A percentile compares a stretch with the other conserved stretches of the same genome.
Conservation (phyloP, 805 yeast genomes). For the Kluyveromyces wickerhamii region DNA sequence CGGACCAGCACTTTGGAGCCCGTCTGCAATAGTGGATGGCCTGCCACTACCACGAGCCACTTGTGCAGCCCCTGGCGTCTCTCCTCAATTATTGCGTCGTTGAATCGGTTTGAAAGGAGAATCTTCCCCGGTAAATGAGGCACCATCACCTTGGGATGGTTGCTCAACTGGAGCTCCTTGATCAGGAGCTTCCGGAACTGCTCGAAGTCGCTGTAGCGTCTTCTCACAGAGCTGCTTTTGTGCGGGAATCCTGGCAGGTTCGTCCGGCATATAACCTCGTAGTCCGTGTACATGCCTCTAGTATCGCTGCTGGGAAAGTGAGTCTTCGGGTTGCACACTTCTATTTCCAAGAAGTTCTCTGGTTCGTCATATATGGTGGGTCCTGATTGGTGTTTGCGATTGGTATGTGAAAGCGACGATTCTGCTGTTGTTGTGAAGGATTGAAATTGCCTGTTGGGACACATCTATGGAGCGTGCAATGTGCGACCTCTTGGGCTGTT, state of each 20-base stretch:
- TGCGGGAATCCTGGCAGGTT: conserved; percentile 82
- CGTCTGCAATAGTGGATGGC: conserved; percentile 89
- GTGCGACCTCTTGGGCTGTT: neutral
- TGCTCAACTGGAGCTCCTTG: conserved; percentile 49
- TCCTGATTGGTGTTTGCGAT: conserved; percentile 33
- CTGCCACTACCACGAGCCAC: conserved; percentile 72
- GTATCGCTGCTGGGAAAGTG: conserved; percentile 32
- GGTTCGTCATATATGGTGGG: conserved; percentile 89
- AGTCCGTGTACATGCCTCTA: conserved; percentile 75
- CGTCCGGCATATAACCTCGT: conserved; percentile 83
- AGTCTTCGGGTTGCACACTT: conserved; percentile 42
- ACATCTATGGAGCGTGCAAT: neutral
- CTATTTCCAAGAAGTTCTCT: conserved; percentile 87
- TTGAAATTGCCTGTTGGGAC: conserved; percentile 20
- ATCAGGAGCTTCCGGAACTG: conserved; percentile 65
- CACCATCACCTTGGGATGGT: conserved; percentile 53
- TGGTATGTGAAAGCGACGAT: conserved; percentile 17
- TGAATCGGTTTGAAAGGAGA: conserved; percentile 59
- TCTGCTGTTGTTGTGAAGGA: conserved; percentile 25
- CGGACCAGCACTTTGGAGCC: conserved; percentile 71
- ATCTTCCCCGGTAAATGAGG: conserved; percentile 92
- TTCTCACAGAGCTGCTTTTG: conserved; percentile 57
- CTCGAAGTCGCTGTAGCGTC: conserved; percentile 89
- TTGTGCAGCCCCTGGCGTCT: conserved; percentile 78
- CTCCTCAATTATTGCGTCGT: conserved; percentile 73